phyloP scores from a whole-genome alignment of 352 stramenopile genomes.

The Thalassiosira mediterranea region DNA sequence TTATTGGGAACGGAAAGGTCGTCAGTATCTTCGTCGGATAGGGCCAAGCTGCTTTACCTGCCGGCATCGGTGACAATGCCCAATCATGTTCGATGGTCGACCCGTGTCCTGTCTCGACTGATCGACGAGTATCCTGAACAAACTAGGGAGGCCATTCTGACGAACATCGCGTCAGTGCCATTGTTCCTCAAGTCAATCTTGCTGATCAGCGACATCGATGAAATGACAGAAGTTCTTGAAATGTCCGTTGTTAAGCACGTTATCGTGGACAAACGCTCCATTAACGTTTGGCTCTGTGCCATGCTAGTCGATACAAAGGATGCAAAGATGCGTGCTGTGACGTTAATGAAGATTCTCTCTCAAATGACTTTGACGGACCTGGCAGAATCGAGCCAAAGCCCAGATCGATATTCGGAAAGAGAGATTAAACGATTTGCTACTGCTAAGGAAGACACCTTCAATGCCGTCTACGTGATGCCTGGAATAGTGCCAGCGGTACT shows the following conservation, averaged over 20 bases:
- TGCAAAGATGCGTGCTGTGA: conserved; percentile 41
- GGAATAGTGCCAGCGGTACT: conserved; percentile 50
- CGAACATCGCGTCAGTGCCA: conserved; percentile 47
- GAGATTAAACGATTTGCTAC: conserved; percentile 44
- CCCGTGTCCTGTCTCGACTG: conserved; percentile 43
- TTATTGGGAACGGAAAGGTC: not conserved
- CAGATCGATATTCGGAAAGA: conserved; percentile 40
- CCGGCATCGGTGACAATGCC: conserved; percentile 25
- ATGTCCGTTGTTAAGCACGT: conserved; percentile 37
- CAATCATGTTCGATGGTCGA: conserved; percentile 34
- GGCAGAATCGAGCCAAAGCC: conserved; percentile 25
- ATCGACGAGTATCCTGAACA: conserved; percentile 44
- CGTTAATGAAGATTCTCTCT: conserved; percentile 46
- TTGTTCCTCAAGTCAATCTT: conserved; percentile 49
- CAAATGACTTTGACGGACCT: conserved; percentile 39
- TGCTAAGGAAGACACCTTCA: conserved; percentile 32
- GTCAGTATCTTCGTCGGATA: conserved; percentile 22
- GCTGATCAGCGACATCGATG: conserved; percentile 33
- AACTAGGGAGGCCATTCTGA: conserved; percentile 51
- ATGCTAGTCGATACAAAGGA: conserved; percentile 48
- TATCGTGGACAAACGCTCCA: conserved; percentile 46
- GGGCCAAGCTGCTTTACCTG: conserved; percentile 32
- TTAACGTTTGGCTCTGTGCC: conserved; percentile 52
- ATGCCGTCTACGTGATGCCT: conserved; percentile 35
- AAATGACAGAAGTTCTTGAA: conserved; percentile 28